A percentile compares a stretch with the other conserved stretches of the same genome.
phyloP scores from a whole-genome alignment of 2,329 filamentous ascomycete species.

The Cercospora sesami region DNA sequence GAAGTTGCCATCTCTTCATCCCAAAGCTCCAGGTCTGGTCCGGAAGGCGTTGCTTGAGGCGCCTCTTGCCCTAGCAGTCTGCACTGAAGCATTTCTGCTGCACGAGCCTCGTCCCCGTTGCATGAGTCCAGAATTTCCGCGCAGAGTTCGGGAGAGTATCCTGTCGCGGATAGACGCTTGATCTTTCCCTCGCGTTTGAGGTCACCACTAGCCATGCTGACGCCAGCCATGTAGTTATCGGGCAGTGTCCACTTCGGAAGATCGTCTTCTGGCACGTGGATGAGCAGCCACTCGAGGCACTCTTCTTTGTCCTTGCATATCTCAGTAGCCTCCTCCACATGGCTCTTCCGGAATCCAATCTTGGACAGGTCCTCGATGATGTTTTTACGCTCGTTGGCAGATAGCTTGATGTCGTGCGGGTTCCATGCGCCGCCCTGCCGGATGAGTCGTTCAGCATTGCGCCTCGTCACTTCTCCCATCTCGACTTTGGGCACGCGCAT shows the following conservation, averaged over 20 bases:
- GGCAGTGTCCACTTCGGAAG: conserved; percentile 90
- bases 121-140: conserved; percentile 71
- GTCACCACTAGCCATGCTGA: conserved; percentile 80
- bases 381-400: conserved; percentile 55
- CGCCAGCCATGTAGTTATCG: conserved; percentile 85
- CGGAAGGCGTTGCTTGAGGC: conserved; percentile 37
- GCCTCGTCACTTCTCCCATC: conserved; percentile 79
- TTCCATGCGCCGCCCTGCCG: conserved; percentile 84
- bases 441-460: conserved; percentile 76
- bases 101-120: conserved; percentile 69
- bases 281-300: conserved; percentile 90
- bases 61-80: conserved; percentile 55
- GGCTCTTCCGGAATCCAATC: conserved; percentile 85
- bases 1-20: conserved; percentile 80
- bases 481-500: conserved; percentile 84
- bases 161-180: conserved; percentile 75
- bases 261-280: conserved; percentile 96
- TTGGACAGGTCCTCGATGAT: conserved; percentile 72
- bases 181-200: conserved; percentile 78
- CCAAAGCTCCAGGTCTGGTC: conserved; percentile 62
- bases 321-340: conserved; percentile 81
- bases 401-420: conserved; percentile 68
- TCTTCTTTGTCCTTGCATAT: conserved; percentile 92
- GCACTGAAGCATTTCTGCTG: conserved; percentile 77
- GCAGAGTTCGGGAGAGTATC: conserved; percentile 83